Evolutionary conservation across 2,329 filamentous ascomycete genomes (phyloP), one percentile per base, ranked within the genome.

Genomic region (Aaosphaeria arxii): DNA sequence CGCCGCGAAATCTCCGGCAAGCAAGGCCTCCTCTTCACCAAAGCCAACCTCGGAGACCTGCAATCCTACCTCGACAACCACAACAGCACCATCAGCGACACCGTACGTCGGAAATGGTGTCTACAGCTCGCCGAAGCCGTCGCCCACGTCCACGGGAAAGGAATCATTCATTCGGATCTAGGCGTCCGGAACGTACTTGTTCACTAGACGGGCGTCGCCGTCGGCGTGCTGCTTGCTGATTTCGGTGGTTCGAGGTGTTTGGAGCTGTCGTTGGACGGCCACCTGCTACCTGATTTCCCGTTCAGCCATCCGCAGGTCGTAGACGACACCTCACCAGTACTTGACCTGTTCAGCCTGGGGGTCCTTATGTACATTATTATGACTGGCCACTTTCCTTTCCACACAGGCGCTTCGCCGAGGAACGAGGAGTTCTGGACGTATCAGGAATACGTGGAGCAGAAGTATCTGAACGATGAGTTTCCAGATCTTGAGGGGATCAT

Each of bases 161-260:
- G 49, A 29, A 45, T 51, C 46, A 49, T 54, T 39, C 46, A 54
- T 43, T 50, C 44, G 11, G 51, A 55, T 45, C 33, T 55, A 11
- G 38, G 53, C 43, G 50, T 43, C 11, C 42, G 36, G 17, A 55
- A 55, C 43, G 24, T 53, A 7, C 50, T 55, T 49, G 45, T 55
- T n/a, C 45, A 53, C 40, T 36, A 43, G 4, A 43, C 47, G 24
- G 35, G 41, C 31, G 9, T 43, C 13, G 46, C 5, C 46, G 11
- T 39, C 40, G 47, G 52, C n/a, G 33, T 51, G 32, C n/a, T 51
- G 42, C 53, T 55, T 31, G 44, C 45, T 28, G 48, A 55, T 33
- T 55, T 55, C 48, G 48, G 53, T 11, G 46, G 48, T 46, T 53
- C 48, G 31, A 49, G 39, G 51, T 55, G 50, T 44, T 4, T n/a